Percentiles rank a stretch among this genome's conserved stretches.
Conservation (phyloP, 2,329 filamentous ascomycete species). For the Ophidiomyces ophidiicola region DNA sequence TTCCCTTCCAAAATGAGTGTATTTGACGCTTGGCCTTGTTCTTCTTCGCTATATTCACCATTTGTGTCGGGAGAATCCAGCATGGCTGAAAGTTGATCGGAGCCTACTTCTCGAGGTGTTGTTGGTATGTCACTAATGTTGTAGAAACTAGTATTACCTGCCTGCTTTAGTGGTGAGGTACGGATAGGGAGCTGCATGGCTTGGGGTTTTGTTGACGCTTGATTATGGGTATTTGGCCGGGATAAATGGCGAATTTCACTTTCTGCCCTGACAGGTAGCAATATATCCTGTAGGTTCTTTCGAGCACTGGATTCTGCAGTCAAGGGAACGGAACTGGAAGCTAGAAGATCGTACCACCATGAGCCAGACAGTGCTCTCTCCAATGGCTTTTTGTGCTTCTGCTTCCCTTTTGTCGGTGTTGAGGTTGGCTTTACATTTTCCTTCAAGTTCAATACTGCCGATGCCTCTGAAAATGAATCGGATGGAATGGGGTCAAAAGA, state of each 20-base stretch:
- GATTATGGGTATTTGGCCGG: neutral
- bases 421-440: no score
- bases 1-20: neutral
- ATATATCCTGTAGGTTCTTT: slow-evolving; percentile 12
- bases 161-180: neutral
- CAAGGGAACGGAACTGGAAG: neutral
- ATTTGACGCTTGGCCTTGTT: no score
- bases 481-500: neutral
- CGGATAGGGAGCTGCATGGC: slow-evolving; percentile 1
- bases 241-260: slow-evolving; percentile 7
- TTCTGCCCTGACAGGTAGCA: slow-evolving; percentile 15
- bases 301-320: slow-evolving; percentile 10
- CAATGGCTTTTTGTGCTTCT: slow-evolving; percentile 8
- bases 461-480: neutral
- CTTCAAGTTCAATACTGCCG: neutral
- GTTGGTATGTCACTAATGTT: neutral
- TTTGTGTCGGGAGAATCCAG: slow-evolving; percentile 1
- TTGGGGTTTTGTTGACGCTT: neutral
- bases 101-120: slow-evolving; percentile 4
- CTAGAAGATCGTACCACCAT: slow-evolving; percentile 14
- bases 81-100: neutral
- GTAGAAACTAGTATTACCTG: neutral
- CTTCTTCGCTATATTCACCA: no score
- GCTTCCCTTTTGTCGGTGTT: neutral
- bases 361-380: slow-evolving; percentile 13